phyloP scores from a whole-genome alignment of 2,329 filamentous ascomycete species.

The Ambrosiella cleistominuta region DNA sequence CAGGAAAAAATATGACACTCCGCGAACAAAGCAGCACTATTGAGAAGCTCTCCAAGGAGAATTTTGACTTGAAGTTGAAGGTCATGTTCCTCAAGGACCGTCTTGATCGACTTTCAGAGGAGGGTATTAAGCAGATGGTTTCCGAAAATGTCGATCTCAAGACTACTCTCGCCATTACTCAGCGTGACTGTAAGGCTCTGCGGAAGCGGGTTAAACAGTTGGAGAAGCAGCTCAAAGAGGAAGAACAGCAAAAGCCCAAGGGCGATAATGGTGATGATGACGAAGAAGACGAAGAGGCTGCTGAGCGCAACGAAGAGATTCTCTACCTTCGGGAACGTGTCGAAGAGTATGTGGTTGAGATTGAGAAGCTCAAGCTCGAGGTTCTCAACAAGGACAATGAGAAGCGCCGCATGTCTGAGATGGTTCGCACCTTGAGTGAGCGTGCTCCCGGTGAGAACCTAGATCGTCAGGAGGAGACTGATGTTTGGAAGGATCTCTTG shows the following conservation, averaged over 20 bases:
- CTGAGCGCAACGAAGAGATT: conserved; percentile 70
- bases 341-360: conserved; percentile 66
- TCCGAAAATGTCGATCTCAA: conserved; percentile 93
- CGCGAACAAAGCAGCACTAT: conserved; percentile 98
- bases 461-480: conserved; percentile 45
- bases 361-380: conserved; percentile 67
- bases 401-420: conserved; percentile 69
- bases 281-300: conserved; percentile 42
- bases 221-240: conserved; percentile 58
- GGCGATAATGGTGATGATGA: conserved; percentile 41
- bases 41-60: conserved; percentile 89
- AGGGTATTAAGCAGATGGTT: conserved; percentile 95
- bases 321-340: conserved; percentile 69
- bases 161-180: conserved; percentile 71
- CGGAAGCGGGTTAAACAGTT: conserved; percentile 70
- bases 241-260: conserved; percentile 39
- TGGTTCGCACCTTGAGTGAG: conserved; percentile 41
- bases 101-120: conserved; percentile 81
- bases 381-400: conserved; percentile 65
- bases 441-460: conserved; percentile 31
- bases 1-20: conserved; percentile 59
- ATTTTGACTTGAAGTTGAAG: conserved; percentile 92
- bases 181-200: conserved; percentile 76
- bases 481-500: conserved; percentile 88
- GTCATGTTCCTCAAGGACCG: conserved; percentile 94